Base-by-base conservation (phyloP, 192 early-diverging fungal genomes). In the Coemansia umbellata region DNA sequence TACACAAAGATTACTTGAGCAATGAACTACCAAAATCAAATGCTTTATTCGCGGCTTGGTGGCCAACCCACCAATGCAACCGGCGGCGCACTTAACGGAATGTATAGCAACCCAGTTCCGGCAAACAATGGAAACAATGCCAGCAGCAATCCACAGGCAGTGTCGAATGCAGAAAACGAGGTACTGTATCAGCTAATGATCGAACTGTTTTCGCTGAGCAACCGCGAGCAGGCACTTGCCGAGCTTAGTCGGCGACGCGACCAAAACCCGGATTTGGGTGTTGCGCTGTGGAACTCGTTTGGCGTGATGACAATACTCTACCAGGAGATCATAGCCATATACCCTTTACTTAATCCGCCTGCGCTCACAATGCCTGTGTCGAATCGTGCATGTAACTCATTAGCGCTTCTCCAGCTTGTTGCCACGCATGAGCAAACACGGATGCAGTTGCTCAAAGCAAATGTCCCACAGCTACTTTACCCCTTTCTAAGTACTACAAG, bases 241-340 rank as follows among this genome's bases (percentile, higher is more conserved):
- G 94, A 98, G 63, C 78, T 98, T 47, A 91, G 88, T 68, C 94
- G 94, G 71, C 89, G 90, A 63, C 78, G 94, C 31, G 95, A 98
- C 69, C 85, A 93, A 58, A 94, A 95, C 65, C 90, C 95, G 15
- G 92, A 98, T 58, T 66, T 98, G 55, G 95, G 94, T 6, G 85
- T 95, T 14, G 89, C 94, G n/a, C 79, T 98, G 58, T 98, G 95
- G 95, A 92, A 98, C 65, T 87, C 93, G 9, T 96, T 89, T 77
- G 95, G 93, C 27, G 91, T 97, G 21, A 97, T 94, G 88, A 81
- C 93, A 14, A 92, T 91, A 19, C 80, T 98, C 13, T 79, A 95
- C 22, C 95, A 97, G 66, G 95, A 98, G 70, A 97, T 98, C 36
- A 87, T 95, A 13, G 81, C 86, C n/a, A 92, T 94, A 3, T 98